Evolutionary conservation across 169 alveolate species (phyloP).

Genomic region (Plasmodium vivax): DNA sequence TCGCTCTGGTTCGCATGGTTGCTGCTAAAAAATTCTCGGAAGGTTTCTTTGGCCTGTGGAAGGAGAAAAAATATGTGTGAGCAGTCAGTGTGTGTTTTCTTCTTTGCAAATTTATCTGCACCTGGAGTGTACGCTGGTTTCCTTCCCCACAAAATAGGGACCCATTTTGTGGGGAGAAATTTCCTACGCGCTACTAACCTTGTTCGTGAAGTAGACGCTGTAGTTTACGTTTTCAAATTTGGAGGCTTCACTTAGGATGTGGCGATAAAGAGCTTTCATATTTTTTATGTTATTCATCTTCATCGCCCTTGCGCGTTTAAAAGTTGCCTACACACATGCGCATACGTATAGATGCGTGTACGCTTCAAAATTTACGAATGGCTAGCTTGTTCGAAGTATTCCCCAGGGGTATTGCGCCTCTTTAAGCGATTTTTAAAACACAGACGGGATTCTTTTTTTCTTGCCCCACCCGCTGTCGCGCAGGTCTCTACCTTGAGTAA

Average conservation of each 20-base stretch:
- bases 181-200: conserved; percentile 12
- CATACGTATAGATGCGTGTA: not conserved
- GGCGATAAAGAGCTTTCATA: conserved; percentile 55
- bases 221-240: conserved; percentile 72
- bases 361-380: not conserved
- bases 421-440: not conserved
- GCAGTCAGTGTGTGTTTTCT: not conserved
- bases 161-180: not conserved
- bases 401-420: not conserved
- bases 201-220: conserved; percentile 63
- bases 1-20: not conserved
- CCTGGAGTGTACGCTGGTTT: not conserved
- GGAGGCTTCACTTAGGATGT: conserved; percentile 72
- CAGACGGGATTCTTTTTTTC: not conserved
- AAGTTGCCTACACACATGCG: not conserved
- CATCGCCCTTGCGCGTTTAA: conserved; percentile 14
- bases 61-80: not conserved
- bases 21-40: conserved; percentile 60
- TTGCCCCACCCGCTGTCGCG: not conserved
- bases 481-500: not conserved
- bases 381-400: not conserved
- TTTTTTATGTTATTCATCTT: conserved; percentile 52
- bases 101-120: not conserved
- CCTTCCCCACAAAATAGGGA: not conserved
- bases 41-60: conserved; percentile 68